Evolutionary conservation across 2,329 filamentous ascomycete species (phyloP), one percentile per base, ranked within the genome.

Genomic region (Fusarium liriodendri): DNA sequence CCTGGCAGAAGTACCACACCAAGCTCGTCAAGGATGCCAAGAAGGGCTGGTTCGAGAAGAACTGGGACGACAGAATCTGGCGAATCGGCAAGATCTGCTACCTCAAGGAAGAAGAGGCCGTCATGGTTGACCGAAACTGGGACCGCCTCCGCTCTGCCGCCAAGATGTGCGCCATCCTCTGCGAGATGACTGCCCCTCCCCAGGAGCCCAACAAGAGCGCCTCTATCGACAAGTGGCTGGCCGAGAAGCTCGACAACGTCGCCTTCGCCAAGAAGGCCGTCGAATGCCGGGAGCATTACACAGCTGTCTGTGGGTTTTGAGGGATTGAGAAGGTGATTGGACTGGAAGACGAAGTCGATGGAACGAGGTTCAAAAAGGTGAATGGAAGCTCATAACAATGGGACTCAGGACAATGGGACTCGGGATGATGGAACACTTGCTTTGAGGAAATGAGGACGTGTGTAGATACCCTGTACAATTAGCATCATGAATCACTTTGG

Each of bases 81-180:
- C 74, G 64, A 20, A 70, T 83, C 33, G 69, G 73, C 14, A 71
- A 66, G 16, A 77, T 82, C 20, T 62, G 79, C 6, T 81, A 76
- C 20, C 27, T 80, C 6, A 62, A 68, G 6, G 81, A 83, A 59
- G 81, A 83, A 69, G 54, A 76, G 37, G 65, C 45, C 9, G 76
- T 76, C 5, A 65, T 82, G 32, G 58, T 52, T 13, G 64, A 47
- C 14, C 66, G 70, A 1, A 71, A 81, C 18, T 81, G 76, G 76
- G 65, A 70, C 2, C 75, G 81, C 27, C 70, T 82, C 47, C 64
- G 67, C 22, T 70, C 71, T 20, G 78, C 77, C 18, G 75, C 77
- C 11, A 70, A 72, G 8, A 55, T 81, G 18, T 81, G 78, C 65
- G 77, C 74, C 1, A 65, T 78, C 18, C 71, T 82, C n/a, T 70